Percentiles rank a stretch among this genome's conserved stretches.
Evolutionary conservation across 495 filamentous ascomycete genomes (phyloP).

Genomic region (Aspergillus nidulans): DNA sequence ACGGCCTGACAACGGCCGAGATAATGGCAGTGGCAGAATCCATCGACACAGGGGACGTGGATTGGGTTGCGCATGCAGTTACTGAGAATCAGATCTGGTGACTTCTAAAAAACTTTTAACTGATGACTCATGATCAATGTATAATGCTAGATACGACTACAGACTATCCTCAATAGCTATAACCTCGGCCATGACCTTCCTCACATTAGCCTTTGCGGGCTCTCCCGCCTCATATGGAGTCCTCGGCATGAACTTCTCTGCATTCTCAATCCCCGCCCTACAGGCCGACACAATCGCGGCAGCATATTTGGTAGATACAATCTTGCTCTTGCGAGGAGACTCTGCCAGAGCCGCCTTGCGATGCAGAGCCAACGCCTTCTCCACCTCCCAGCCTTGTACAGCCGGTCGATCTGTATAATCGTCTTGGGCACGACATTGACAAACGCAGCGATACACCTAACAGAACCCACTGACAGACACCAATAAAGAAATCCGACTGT

Average conservation of each 20-base stretch:
- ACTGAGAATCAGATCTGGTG: slow-evolving; percentile 38
- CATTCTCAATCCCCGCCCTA: slow-evolving; percentile 52
- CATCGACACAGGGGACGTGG: slow-evolving; percentile 35
- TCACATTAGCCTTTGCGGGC: slow-evolving; percentile 43
- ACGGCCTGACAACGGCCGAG: slow-evolving; percentile 29
- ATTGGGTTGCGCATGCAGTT: slow-evolving; percentile 39
- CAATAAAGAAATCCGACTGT: slow-evolving; percentile 66
- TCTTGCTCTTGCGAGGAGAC: slow-evolving; percentile 54
- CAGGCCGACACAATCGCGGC: slow-evolving; percentile 50
- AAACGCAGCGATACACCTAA: slow-evolving; percentile 64
- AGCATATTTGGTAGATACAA: slow-evolving; percentile 62
- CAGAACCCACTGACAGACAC: slow-evolving; percentile 49
- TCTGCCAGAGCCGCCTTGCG: slow-evolving; percentile 49
- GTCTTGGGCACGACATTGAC: slow-evolving; percentile 61
- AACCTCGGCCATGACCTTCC: slow-evolving; percentile 38
- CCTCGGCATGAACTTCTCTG: slow-evolving; percentile 51
- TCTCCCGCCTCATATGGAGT: slow-evolving; percentile 53
- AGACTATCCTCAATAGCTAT: slow-evolving; percentile 13
- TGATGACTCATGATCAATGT: not conserved
- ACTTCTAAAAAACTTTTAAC: not conserved
- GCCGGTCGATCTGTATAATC: slow-evolving; percentile 47
- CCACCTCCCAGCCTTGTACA: slow-evolving; percentile 46
- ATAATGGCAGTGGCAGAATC: slow-evolving; percentile 39
- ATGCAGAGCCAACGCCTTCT: slow-evolving; percentile 54
- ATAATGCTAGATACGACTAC: not conserved